Conservation (phyloP, 495 filamentous ascomycete species). For the Daldinia concentrica region DNA sequence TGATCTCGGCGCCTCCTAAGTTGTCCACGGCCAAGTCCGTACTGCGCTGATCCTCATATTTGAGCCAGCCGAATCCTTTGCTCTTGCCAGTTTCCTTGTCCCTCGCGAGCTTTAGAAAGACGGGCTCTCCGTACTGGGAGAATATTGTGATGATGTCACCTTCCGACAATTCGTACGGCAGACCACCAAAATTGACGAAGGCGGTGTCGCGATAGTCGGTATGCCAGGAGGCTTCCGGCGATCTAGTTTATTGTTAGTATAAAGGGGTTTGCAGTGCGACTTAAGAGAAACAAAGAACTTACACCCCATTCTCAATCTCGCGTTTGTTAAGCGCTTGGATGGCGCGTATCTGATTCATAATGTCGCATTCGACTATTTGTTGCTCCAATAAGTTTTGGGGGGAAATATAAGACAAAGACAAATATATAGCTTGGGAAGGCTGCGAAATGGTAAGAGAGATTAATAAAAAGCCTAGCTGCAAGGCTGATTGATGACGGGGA, state of each 20-base stretch:
- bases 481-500: slow-evolving; percentile 28
- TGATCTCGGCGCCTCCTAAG: slow-evolving; percentile 82
- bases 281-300: slow-evolving; percentile 41
- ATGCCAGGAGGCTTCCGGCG: slow-evolving; percentile 93
- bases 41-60: slow-evolving; percentile 98
- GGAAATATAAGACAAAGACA: background rate
- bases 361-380: slow-evolving; percentile 9
- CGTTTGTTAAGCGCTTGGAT: slow-evolving; percentile 94
- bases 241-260: slow-evolving; percentile 51
- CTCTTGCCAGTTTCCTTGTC: slow-evolving; percentile 97
- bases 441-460: slow-evolving; percentile 8
- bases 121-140: slow-evolving; percentile 95
- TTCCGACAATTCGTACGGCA: slow-evolving; percentile 93
- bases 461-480: slow-evolving; percentile 25
- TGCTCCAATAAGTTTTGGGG: background rate
- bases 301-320: slow-evolving; percentile 90
- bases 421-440: slow-evolving; percentile 11
- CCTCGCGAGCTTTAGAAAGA: slow-evolving; percentile 86
- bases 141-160: slow-evolving; percentile 97
- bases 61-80: slow-evolving; percentile 91
- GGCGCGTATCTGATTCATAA: slow-evolving; percentile 91
- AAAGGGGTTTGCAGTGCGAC: background rate
- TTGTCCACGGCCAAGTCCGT: slow-evolving; percentile 97
- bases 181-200: slow-evolving; percentile 93
- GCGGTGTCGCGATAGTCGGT: slow-evolving; percentile 96